These are phyloP conservation scores for Pezicula carpinea DNA, from an alignment of 2,329 filamentous ascomycete species.

Conservation along the genomic window DNA sequence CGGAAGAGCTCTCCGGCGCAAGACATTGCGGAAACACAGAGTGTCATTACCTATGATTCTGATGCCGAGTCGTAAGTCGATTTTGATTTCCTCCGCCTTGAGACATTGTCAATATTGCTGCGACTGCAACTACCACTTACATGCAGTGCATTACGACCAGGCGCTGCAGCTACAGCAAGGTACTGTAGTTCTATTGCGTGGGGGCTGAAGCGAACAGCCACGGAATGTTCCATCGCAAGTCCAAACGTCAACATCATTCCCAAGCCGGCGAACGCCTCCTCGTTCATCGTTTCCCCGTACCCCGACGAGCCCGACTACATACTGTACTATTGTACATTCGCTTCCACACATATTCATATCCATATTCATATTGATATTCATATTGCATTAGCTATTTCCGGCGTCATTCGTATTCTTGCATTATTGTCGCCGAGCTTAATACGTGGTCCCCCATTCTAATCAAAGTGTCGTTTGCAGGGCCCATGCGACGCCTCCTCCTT, in stretches of 20 bases:
- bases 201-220: constrained; percentile 8
- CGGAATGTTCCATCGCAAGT: constrained; percentile 12
- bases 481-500: constrained; percentile 40
- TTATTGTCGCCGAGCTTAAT: neutral
- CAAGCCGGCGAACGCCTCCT: neutral
- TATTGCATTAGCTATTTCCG: neutral
- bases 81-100: constrained; percentile 9
- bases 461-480: constrained; percentile 13
- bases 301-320: too few species aligned
- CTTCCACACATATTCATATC: neutral
- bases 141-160: too few species aligned
- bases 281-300: neutral
- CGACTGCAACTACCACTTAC: neutral
- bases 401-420: neutral
- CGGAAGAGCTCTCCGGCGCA: neutral
- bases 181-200: neutral
- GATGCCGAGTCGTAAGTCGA: constrained; percentile 29
- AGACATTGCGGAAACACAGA: constrained; percentile 20
- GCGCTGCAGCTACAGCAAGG: neutral
- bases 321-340: too few species aligned
- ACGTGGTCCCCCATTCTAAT: constrained; percentile 1
- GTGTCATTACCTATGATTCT: constrained; percentile 27
- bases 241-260: constrained; percentile 6
- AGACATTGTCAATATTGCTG: constrained; percentile 9
- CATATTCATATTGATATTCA: neutral